A percentile compares a stretch with the other conserved stretches of the same genome.
Evolutionary conservation across 2,329 filamentous ascomycete species (phyloP).

Genomic region (Ophiosphaerella korrae): DNA sequence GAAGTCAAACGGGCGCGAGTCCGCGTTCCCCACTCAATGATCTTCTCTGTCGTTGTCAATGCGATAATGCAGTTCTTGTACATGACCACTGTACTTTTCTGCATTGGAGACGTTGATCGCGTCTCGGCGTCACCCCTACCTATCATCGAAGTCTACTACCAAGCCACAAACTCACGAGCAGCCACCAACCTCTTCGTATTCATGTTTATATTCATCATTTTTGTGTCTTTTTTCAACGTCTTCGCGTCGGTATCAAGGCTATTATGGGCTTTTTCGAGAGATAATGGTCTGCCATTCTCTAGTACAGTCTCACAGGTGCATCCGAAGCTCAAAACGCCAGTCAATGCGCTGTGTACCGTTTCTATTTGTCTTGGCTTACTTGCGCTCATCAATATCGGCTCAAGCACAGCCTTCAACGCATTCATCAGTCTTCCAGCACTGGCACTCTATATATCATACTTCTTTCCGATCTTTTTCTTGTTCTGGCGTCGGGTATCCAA

Average conservation of each 20-base stretch:
- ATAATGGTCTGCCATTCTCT: constrained; percentile 47
- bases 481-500: constrained; percentile 18
- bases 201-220: constrained; percentile 40
- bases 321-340: constrained; percentile 14
- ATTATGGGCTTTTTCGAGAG: constrained; percentile 56
- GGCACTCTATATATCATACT: constrained; percentile 38
- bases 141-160: constrained; percentile 57
- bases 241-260: constrained; percentile 55
- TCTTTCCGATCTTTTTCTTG: constrained; percentile 33
- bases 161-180: constrained; percentile 27
- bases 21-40: constrained; percentile 44
- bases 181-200: constrained; percentile 51
- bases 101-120: constrained; percentile 51
- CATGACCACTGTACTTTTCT: constrained; percentile 52
- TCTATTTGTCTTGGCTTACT: constrained; percentile 35
- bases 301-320: constrained; percentile 33
- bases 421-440: constrained; percentile 38
- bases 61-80: constrained; percentile 49
- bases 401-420: constrained; percentile 34
- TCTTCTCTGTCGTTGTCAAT: constrained; percentile 52
- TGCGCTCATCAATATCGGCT: constrained; percentile 35
- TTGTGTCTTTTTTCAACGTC: constrained; percentile 45
- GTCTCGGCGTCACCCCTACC: constrained; percentile 36
- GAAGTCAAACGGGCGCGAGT: constrained; percentile 28
- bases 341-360: constrained; percentile 9